A percentile compares a stretch with the other conserved stretches of the same genome.
Conservation (phyloP, 2,329 filamentous ascomycete species). For the Septoria linicola region DNA sequence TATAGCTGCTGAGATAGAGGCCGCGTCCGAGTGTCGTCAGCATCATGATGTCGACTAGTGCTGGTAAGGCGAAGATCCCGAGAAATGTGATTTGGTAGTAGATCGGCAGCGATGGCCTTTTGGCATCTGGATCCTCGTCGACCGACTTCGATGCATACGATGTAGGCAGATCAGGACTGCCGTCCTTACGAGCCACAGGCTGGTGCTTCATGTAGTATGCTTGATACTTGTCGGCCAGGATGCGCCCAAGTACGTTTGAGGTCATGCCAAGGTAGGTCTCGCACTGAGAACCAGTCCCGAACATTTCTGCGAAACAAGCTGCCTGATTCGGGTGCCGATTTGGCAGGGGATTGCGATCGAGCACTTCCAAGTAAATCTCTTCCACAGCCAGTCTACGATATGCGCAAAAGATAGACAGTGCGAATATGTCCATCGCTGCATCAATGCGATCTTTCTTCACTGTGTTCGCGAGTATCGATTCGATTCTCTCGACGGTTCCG, state of each 20-base stretch:
- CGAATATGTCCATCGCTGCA: slow-evolving; percentile 52
- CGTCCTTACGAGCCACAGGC: slow-evolving; percentile 23
- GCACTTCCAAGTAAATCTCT: slow-evolving; percentile 63
- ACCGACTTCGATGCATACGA: slow-evolving; percentile 25
- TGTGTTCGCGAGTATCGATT: slow-evolving; percentile 12
- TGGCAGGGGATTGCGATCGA: slow-evolving; percentile 44
- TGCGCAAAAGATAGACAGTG: slow-evolving; percentile 58
- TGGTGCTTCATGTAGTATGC: slow-evolving; percentile 25
- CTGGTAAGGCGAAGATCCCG: slow-evolving; percentile 59
- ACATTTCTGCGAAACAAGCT: slow-evolving; percentile 63
- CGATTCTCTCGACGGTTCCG: slow-evolving; percentile 17
- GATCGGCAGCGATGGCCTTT: neutral
- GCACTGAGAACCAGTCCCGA: slow-evolving; percentile 62
- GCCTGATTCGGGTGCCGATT: slow-evolving; percentile 63
- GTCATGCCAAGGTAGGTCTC: slow-evolving; percentile 61
- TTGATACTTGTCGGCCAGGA: slow-evolving; percentile 24
- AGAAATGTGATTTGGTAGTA: slow-evolving; percentile 14
- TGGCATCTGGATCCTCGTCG: slow-evolving; percentile 19
- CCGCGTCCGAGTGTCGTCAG: slow-evolving; percentile 60
- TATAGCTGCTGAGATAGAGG: slow-evolving; percentile 59
- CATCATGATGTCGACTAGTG: slow-evolving; percentile 60
- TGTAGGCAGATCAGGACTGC: slow-evolving; percentile 23
- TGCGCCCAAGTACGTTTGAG: slow-evolving; percentile 23
- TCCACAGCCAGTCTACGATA: slow-evolving; percentile 58
- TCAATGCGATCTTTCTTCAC: slow-evolving; percentile 23